Evolutionary conservation across 495 filamentous ascomycete species (phyloP).

Genomic region (Aspergillus cavernicola): DNA sequence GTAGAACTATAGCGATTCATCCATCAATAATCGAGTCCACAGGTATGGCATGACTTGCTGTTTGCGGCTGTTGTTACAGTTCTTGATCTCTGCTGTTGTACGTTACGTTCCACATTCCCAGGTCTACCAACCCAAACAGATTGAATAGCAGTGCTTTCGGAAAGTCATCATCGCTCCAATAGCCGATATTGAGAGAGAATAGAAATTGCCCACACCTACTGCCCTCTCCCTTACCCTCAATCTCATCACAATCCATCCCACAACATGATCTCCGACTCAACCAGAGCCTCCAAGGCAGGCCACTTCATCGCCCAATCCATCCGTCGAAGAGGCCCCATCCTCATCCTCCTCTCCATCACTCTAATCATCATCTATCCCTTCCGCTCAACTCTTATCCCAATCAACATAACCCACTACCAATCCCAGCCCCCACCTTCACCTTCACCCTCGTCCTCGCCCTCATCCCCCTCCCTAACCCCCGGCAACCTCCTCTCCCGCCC

Average conservation of each 20-base stretch:
- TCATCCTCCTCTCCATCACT: background rate
- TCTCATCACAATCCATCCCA: background rate
- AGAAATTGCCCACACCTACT: no score
- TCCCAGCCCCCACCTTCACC: background rate
- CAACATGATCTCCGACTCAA: background rate
- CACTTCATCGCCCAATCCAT: background rate
- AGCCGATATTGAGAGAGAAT: no score
- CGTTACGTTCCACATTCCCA: background rate
- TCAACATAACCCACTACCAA: background rate
- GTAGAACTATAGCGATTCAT: background rate
- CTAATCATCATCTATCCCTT: conserved; percentile 1
- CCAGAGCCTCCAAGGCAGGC: background rate
- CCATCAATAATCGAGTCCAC: no score
- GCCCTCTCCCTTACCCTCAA: background rate
- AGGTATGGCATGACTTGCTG: no score
- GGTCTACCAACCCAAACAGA: background rate
- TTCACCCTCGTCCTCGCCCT: background rate
- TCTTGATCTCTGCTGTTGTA: no score
- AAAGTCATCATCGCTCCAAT: background rate
- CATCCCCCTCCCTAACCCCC: conserved; percentile 5
- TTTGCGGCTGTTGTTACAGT: no score
- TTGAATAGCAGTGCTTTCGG: background rate
- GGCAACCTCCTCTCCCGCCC: conserved; percentile 17
- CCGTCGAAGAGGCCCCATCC: background rate
- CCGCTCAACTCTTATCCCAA: background rate